Conservation (phyloP, 352 stramenopile genomes). For the Pythium phragmitis region DNA sequence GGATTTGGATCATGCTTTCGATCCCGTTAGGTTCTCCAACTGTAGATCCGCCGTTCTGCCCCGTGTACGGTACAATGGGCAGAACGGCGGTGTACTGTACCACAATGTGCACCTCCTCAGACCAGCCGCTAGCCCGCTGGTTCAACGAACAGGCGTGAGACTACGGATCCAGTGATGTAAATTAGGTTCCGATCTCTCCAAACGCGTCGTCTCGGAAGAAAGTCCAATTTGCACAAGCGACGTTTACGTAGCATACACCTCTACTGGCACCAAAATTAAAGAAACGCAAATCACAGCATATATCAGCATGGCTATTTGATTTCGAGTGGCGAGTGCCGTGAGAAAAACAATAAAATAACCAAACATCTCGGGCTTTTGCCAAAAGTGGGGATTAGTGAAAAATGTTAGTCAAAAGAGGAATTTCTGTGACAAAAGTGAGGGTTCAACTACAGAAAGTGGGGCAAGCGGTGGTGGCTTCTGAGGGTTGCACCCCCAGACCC, state of each 20-base stretch:
- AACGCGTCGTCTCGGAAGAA: conserved; percentile 6
- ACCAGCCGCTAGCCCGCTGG: neutral
- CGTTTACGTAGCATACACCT: conserved; percentile 9
- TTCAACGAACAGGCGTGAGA: conserved; percentile 9
- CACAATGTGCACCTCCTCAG: conserved; percentile 11
- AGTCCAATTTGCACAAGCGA: neutral
- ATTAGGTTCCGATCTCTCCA: neutral
- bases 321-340: neutral
- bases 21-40: neutral
- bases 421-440: no score
- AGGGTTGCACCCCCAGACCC: no score
- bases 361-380: no score
- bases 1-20: conserved; percentile 4
- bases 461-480: no score
- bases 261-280: neutral
- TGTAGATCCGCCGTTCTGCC: neutral
- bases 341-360: conserved; percentile 6
- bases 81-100: neutral
- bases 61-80: no score
- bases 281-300: neutral
- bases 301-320: neutral
- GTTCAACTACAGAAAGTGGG: no score
- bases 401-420: neutral
- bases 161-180: neutral
- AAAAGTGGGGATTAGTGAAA: no score